Evolutionary conservation across 805 yeast species (phyloP).

Genomic region (Saccharomycopsis capsularis): DNA sequence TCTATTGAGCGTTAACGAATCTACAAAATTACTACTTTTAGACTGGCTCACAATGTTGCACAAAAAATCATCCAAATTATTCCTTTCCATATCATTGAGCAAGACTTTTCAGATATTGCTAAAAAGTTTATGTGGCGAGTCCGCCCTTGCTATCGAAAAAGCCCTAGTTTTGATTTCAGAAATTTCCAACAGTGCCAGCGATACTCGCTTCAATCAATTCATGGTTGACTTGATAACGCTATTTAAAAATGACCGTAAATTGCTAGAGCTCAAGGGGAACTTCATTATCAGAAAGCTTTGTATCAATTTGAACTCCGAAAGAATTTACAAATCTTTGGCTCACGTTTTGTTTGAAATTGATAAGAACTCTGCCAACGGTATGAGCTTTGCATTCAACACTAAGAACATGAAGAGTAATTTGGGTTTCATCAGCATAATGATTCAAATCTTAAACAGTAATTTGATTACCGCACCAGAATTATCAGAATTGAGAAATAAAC

Average conservation of each 20-base stretch:
- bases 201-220: conserved; percentile 67
- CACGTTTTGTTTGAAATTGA: conserved; percentile 42
- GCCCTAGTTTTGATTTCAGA: conserved; percentile 68
- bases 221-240: conserved; percentile 62
- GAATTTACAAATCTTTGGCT: conserved; percentile 75
- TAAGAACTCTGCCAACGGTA: conserved; percentile 36
- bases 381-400: not conserved
- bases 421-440: conserved; percentile 69
- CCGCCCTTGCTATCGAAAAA: conserved; percentile 67
- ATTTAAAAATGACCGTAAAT: conserved; percentile 61
- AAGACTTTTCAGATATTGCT: conserved; percentile 71
- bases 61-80: conserved; percentile 53
- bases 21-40: conserved; percentile 73
- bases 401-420: conserved; percentile 34
- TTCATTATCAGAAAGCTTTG: conserved; percentile 81
- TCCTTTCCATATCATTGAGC: conserved; percentile 44
- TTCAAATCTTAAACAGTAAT: conserved; percentile 82
- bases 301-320: conserved; percentile 69
- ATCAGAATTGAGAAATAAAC: conserved; percentile 55
- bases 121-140: conserved; percentile 57
- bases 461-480: conserved; percentile 82
- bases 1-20: conserved; percentile 66
- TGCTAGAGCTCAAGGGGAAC: conserved; percentile 69
- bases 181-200: conserved; percentile 64
- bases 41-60: conserved; percentile 88